Evolutionary conservation across 2,329 filamentous ascomycete genomes (phyloP), one percentile per base, ranked within the genome.

Genomic region (Cercospora sojina): DNA sequence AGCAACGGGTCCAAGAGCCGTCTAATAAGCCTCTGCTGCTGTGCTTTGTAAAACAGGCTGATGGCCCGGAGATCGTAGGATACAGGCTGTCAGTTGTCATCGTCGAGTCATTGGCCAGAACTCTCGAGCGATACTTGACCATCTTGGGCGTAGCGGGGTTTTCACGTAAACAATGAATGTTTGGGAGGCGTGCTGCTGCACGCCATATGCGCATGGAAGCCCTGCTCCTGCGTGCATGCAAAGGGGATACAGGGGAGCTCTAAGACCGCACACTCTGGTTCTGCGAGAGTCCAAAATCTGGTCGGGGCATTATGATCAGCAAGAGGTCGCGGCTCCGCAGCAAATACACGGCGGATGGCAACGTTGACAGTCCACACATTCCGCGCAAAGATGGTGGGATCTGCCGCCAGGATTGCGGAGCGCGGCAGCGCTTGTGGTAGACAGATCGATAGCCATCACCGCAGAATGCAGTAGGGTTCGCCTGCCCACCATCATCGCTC

Each of bases 401-500:
- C 47, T 31, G 47, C 60, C 60, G 47, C 53, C 23, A 29, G 60
- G 47, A 55, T 56, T 41, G 43, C 47, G 60, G 25, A 61, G 38
- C 38, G 38, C 41, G 59, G 59, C 59, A 47, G 59, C 59, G 59
- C 59, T 61, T 61, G 38, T 61, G 59, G 51, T 29, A 56, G 51
- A 56, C 58, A 35, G 60, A 56, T 53, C 47, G n/a, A 62, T 23
- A 23, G 51, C 51, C 53, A 18, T 23, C 12, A 12, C 23, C 31
- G 59, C 59, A 62, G 60, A 55, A 55, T 55, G 60, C 47, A 61
- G 59, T 27, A 62, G 47, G 55, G 49, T 62, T 62, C 47, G 23
- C 31, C 13, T 62, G 59, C 47, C 59, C 59, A 29, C 47, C 16
- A 62, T 27, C 51, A 29, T 56, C 43, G 49, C 32, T 41, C 35